Base-by-base conservation (phyloP, 2,329 filamentous ascomycete genomes). In the Penicillium sp. region DNA sequence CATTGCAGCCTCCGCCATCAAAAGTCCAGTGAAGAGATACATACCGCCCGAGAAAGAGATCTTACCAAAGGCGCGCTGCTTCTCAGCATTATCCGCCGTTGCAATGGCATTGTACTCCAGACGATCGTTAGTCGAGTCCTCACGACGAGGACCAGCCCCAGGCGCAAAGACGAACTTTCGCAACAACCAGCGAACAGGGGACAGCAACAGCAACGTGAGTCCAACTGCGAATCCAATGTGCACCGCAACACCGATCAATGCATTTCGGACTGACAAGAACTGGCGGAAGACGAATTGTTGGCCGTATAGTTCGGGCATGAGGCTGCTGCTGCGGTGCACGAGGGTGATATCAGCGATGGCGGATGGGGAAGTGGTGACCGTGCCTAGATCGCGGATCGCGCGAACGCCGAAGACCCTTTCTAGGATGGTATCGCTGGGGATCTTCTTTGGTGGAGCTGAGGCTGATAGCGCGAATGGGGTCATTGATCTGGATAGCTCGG, bases 261-360 rank as follows among this genome's bases (percentile, higher is more conserved):
- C 61, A 50, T 78, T 82, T 21, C 77, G 76, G 4, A 81, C 80
- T 22, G 76, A 77, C 67, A 81, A 76, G 63, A 82, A 85, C 59
- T 84, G 80, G 45, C 75, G 77, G 67, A 85, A 83, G 53, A 77
- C 74, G 73, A 88, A 87, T 10, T 77, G 76, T 2, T 77, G 75
- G 0, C 83, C 84, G 63, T 87, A 87, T 38, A 80, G 74, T n/a
- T 77, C 75, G 10, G 79, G 79, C 55, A 82, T 80, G 24, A 87
- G 69, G 9, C 81, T 81, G 75, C 83, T 85, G 42, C 79, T 83
- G 52, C 84, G 80, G 61, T 86, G 79, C 24, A 86, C 81, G 53
- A 85, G 81, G 31, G 81, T 78, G 36, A 76, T 72, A 57, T 88
- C 84, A 8, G 79, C 76, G 8, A 75, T 68, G 2, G 78, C 81